phyloP scores from a whole-genome alignment of 2,329 filamentous ascomycete species.

The Trichoderma sp. region DNA sequence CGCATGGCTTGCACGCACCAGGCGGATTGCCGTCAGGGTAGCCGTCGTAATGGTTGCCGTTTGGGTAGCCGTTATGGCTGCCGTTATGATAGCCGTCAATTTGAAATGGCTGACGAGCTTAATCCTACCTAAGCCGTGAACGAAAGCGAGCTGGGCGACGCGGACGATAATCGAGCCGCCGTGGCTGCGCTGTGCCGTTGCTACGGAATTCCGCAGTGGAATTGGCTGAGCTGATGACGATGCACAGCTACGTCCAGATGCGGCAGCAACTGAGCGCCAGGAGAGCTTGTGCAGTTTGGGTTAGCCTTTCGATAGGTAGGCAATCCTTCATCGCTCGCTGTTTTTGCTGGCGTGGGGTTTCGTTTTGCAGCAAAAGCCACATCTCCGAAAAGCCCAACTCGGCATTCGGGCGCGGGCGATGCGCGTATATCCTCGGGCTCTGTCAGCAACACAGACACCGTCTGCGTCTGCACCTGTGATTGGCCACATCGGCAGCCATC shows the following conservation, averaged over 20 bases:
- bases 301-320: background rate
- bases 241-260: background rate
- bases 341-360: background rate
- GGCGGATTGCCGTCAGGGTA: background rate
- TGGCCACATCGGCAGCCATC: background rate
- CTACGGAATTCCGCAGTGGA: background rate
- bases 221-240: background rate
- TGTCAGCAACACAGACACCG: background rate
- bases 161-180: background rate
- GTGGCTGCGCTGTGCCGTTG: background rate
- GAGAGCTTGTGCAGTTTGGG: background rate
- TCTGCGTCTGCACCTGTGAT: background rate
- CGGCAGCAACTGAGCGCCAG: background rate
- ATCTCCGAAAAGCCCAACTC: background rate
- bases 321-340: background rate
- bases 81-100: background rate
- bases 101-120: background rate
- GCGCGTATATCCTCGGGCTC: slow-evolving; percentile 7
- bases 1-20: background rate
- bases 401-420: slow-evolving; percentile 12
- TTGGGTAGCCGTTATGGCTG: background rate
- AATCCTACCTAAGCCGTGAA: background rate
- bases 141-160: background rate
- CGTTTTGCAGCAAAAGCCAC: background rate
- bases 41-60: background rate